Conservation (phyloP, 2,329 filamentous ascomycete genomes). For the Aspergillus glaucus region DNA sequence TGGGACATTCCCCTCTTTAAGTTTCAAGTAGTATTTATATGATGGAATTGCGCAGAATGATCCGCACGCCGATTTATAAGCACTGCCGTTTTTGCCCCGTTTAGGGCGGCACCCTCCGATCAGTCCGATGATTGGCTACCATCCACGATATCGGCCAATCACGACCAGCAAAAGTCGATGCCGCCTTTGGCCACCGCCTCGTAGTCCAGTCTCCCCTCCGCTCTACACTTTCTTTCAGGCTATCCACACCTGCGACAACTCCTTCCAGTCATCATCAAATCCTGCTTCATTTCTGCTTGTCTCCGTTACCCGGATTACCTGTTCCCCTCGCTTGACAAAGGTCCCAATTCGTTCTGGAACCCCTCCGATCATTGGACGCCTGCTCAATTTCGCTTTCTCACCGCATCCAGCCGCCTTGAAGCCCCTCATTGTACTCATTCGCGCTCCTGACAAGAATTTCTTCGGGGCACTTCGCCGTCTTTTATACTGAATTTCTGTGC, state of each 20-base stretch:
- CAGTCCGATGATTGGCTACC: background rate
- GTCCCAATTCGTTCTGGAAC: background rate
- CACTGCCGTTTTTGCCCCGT: background rate
- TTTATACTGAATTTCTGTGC: no score
- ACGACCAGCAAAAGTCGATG: background rate
- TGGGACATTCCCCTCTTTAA: no score
- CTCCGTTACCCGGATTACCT: background rate
- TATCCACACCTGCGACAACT: background rate
- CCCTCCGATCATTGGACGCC: background rate
- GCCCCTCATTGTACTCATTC: background rate
- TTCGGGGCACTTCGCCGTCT: background rate
- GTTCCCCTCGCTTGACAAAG: background rate
- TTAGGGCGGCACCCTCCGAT: background rate
- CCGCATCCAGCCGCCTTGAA: background rate
- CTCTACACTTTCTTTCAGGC: background rate
- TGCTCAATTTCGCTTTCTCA: background rate
- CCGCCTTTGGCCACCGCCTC: conserved; percentile 1
- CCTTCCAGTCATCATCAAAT: background rate
- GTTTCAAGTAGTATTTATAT: no score
- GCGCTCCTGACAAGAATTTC: background rate
- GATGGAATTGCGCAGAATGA: background rate
- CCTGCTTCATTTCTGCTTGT: conserved; percentile 1
- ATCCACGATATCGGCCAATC: background rate
- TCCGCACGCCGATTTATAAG: conserved; percentile 2
- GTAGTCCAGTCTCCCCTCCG: background rate